A percentile compares a stretch with the other conserved stretches of the same genome.
phyloP scores from a whole-genome alignment of 768 basidiomycete genomes.

The Tremella fuciformis region DNA sequence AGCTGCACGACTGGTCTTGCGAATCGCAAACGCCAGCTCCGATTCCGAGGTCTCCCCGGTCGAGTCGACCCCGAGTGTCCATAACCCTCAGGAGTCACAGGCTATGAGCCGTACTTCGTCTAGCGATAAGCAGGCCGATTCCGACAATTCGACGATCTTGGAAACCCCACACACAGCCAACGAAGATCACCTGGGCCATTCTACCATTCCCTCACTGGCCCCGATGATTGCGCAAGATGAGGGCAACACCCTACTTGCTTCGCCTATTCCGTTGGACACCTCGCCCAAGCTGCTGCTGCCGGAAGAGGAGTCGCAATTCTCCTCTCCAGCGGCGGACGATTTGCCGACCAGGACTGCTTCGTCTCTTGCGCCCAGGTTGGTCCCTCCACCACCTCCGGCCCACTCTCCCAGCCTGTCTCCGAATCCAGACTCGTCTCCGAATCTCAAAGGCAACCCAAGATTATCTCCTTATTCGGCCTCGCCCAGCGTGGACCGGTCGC shows the following conservation, averaged over 20 bases:
- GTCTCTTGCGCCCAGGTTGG: background rate
- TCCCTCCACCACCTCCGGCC: background rate
- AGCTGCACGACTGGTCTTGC: too few species aligned
- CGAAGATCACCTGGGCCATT: constrained; percentile 5
- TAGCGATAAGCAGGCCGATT: background rate
- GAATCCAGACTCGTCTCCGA: constrained; percentile 1
- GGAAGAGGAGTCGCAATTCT: background rate
- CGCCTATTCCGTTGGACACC: constrained; percentile 29
- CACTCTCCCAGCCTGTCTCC: background rate
- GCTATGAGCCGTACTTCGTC: background rate
- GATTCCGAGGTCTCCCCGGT: background rate
- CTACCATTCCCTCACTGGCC: constrained; percentile 1
- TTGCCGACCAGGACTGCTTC: background rate
- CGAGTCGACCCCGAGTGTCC: background rate
- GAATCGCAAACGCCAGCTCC: background rate
- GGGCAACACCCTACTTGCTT: constrained; percentile 17
- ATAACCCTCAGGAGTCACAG: background rate
- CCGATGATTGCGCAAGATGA: background rate
- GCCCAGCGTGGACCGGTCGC: constrained; percentile 5
- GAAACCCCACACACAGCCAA: constrained; percentile 14
- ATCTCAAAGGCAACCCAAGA: constrained; percentile 11
- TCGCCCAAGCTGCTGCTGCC: background rate
- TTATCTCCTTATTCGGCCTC: constrained; percentile 5
- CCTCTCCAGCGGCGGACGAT: background rate
- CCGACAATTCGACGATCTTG: constrained; percentile 23